phyloP scores from a whole-genome alignment of 345 rosid genomes.

The Arabidopsis thaliana region TAIR10.1 NC_003075.7:16565501-16566000 shows the following conservation, averaged over 20 bases:
- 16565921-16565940: background rate
- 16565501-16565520: background rate
- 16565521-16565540: background rate
- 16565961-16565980: background rate
- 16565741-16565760: background rate
- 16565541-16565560: background rate
- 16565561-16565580: background rate
- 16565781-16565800: background rate
- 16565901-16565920: background rate
- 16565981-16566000: constrained; percentile 26
- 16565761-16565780: background rate
- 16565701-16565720: too few species aligned
- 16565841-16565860: too few species aligned
- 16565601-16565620: background rate
- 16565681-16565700: too few species aligned
- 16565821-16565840: background rate
- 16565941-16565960: background rate
- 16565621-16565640: too few species aligned
- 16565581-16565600: background rate
- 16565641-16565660: too few species aligned
- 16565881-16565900: background rate
- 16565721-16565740: too few species aligned
- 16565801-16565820: background rate
- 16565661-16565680: too few species aligned
- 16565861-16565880: too few species aligned